Conservation (phyloP, 805 yeast genomes). For the Kluyveromyces lactis region DNA sequence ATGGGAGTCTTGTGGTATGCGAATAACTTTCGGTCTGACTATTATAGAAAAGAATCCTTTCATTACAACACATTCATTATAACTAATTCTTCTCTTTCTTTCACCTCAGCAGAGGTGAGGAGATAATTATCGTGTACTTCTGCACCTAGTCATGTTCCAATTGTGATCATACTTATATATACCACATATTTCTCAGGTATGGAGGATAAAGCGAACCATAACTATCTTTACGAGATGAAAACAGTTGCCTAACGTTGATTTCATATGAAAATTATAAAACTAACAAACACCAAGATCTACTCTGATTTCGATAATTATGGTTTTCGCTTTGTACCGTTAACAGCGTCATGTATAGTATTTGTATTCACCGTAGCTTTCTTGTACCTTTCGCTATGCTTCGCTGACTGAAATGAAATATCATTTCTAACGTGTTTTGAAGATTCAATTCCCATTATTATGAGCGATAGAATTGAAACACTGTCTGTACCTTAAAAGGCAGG, state of each 20-base stretch:
- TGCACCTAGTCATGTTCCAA: too few relatives aligned
- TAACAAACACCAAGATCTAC: slow-evolving; percentile 35
- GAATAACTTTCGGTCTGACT: slow-evolving; percentile 27
- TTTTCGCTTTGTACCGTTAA: neutral
- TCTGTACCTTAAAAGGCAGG: too few relatives aligned
- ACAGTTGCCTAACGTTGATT: slow-evolving; percentile 28
- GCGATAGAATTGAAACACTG: too few relatives aligned
- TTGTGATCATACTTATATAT: too few relatives aligned
- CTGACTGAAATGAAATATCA: too few relatives aligned
- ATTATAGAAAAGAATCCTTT: neutral
- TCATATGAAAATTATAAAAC: slow-evolving; percentile 29
- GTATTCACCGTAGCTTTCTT: too few relatives aligned
- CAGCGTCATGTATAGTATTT: too few relatives aligned
- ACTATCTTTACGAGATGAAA: slow-evolving; percentile 25
- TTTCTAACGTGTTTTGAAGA: too few relatives aligned
- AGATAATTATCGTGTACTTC: neutral
- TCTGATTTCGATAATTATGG: slow-evolving; percentile 21
- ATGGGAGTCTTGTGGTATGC: slow-evolving; percentile 32
- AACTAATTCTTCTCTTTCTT: neutral
- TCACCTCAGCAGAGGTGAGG: slow-evolving; percentile 2
- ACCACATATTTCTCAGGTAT: too few relatives aligned
- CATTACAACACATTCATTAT: neutral
- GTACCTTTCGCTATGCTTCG: too few relatives aligned
- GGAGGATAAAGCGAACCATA: too few relatives aligned
- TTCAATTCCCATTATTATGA: too few relatives aligned